Base-by-base conservation (phyloP, 306 rosid species). In the Vigna trinervia region DNA sequence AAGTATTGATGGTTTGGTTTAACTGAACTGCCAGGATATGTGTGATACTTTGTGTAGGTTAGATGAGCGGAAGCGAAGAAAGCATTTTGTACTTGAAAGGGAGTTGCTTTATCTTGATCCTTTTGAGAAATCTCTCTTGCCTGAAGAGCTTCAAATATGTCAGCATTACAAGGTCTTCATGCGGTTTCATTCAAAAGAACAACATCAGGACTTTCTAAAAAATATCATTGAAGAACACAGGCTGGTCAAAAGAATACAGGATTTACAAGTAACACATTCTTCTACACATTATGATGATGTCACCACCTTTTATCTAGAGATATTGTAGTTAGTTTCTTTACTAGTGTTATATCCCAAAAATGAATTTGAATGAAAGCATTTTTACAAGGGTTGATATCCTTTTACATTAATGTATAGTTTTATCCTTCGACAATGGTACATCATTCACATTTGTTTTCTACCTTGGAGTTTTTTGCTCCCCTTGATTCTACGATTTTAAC, bases 31-130 rank as follows among this genome's bases (percentile, higher is more conserved):
- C 28, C 0, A 26, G 28, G 3, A 26, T 26, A 26, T 26, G 28
- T 26, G 3, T 26, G 38, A 53, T 61, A 73, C 53, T 80, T 19
- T 91, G 78, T 84, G 70, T 92, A 94, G 97, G 89, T 91, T 94
- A 85, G 92, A 94, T 82, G 98, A 89, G 81, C 84, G 98, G 76
- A 92, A 92, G 82, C 88, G 87, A 59, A 90, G 98, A 73, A 92
- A 90, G 87, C 76, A 83, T 23, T 92, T 92, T 69, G 68, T 94
- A 76, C 86, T 92, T 54, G 96, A 90, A 81, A 89, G 96, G 81
- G 83, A 92, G 83, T 84, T 94, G 84, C 96, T 94, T 85, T 83
- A 78, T 61, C 86, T 92, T 6, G 87, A 92, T 80, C 93, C 89
- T 58, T 81, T 88, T 58, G 97, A 89, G 82, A 85, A 87, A 79